A percentile compares a stretch with the other conserved stretches of the same genome.
These are phyloP conservation scores for Brassica balearica DNA, from an alignment of 441 rosid species.

Conservation along the genomic window DNA sequence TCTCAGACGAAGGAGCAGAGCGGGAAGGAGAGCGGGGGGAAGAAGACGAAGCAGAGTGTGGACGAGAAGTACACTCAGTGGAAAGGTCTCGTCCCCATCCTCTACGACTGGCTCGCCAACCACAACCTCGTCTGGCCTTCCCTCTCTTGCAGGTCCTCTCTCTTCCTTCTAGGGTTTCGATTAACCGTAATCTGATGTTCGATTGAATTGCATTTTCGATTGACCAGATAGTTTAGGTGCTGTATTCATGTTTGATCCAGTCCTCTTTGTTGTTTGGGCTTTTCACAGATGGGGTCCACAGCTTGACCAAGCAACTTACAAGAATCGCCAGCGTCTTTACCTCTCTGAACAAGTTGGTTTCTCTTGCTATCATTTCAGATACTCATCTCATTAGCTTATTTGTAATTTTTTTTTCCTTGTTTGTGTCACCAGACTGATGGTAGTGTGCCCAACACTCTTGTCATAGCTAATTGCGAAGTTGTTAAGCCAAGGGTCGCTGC, in stretches of 20 bases:
- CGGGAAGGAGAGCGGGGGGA: constrained; percentile 47
- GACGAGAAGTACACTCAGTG: constrained; percentile 94
- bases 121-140: constrained; percentile 99
- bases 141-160: constrained; percentile 89
- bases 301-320: constrained; percentile 92
- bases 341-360: constrained; percentile 91
- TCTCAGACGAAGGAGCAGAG: constrained; percentile 49
- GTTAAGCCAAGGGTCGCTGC: constrained; percentile 98
- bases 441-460: constrained; percentile 96
- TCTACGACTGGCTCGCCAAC: constrained; percentile 99
- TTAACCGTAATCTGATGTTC: background rate
- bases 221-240: background rate
- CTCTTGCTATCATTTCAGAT: constrained; percentile 11
- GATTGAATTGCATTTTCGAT: constrained; percentile 12
- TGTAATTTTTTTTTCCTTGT: background rate
- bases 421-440: constrained; percentile 82
- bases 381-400: background rate
- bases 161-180: constrained; percentile 31
- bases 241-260: constrained; percentile 13
- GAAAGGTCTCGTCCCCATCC: constrained; percentile 97
- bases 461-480: constrained; percentile 95
- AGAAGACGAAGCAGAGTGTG: constrained; percentile 51
- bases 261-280: constrained; percentile 23
- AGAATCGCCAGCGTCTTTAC: constrained; percentile 98
- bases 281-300: constrained; percentile 92